phyloP scores from a whole-genome alignment of 768 basidiomycete species.

The Naganishia antarctica region DNA sequence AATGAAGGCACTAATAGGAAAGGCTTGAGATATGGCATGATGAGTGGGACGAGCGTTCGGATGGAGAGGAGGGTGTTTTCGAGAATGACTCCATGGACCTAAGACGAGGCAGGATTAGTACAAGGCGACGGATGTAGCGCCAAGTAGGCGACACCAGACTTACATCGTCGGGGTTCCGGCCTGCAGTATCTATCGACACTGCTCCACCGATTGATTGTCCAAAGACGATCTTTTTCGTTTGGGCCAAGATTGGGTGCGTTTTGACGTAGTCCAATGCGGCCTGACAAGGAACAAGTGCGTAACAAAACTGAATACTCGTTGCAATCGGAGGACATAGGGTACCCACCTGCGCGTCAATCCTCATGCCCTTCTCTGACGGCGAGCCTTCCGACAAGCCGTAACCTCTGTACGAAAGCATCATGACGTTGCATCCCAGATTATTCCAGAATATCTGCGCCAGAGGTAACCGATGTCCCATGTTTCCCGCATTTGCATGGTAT shows the following conservation, averaged over 20 bases:
- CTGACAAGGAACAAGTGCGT: conserved; percentile 30
- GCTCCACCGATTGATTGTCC: conserved; percentile 66
- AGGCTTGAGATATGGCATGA: conserved; percentile 67
- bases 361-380: conserved; percentile 77
- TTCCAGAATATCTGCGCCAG: conserved; percentile 75
- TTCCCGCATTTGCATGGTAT: conserved; percentile 71
- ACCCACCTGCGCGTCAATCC: conserved; percentile 76
- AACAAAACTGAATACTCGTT: neutral
- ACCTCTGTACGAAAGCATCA: conserved; percentile 93
- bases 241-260: conserved; percentile 60
- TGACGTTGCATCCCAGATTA: conserved; percentile 82
- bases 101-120: neutral
- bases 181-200: conserved; percentile 80
- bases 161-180: conserved; percentile 67
- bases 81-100: conserved; percentile 75
- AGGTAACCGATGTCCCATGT: conserved; percentile 78
- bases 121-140: neutral
- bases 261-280: conserved; percentile 65
- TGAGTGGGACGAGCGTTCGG: conserved; percentile 71
- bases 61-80: conserved; percentile 93
- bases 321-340: neutral
- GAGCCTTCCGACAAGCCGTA: conserved; percentile 84
- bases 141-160: conserved; percentile 26
- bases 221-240: conserved; percentile 62
- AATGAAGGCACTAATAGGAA: conserved; percentile 73